Base-by-base conservation (phyloP, 2,329 filamentous ascomycete species). In the Endothia cerciana region DNA sequence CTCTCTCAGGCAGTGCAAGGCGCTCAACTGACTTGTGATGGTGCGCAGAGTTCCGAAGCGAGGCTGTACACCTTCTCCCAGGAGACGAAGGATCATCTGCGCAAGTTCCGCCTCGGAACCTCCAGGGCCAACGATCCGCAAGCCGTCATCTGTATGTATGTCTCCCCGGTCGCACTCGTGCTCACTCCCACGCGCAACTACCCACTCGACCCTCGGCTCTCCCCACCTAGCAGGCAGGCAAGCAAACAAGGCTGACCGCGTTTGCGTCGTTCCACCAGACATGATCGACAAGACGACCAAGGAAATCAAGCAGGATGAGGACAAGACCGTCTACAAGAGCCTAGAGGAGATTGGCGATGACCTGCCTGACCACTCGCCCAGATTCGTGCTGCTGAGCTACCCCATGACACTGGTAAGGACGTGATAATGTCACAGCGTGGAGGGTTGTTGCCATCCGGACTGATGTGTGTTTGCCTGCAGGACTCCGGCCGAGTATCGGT, bases 81-180 rank as follows among this genome's bases (percentile, higher is more conserved):
- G 70, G 92, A 95, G 80, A 97, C 93, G 56, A 95, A 91, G 80
- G 89, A 93, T 71, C 90, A 94, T 75, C 87, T 99, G 71, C 91
- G 92, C 78, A 98, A 97, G 80, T 99, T 99, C 82, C 91, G 95
- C 60, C 85, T 99, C 36, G 88, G 90, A 33, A 98, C 95, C 2
- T 97, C 94, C 41, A 85, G 95, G 70, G 89, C 93, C 62, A 94
- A 90, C 76, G 89, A 90, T 57, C 91, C 94, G 0, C 93, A 97
- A 81, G 95, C 94, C 68, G 89, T 96, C 69, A 97, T 99, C 72
- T 98, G 95, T 98, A 91, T 79, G 89, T 84, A 77, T 72, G 76
- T 80, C 74, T 76, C 69, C 36, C 61, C 49, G 19, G 25, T n/a
- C 55, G 53, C 51, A 51, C 62, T 49, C 60, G 57, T 36, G 33